These are phyloP conservation scores for Scleromitrula shiraiana DNA, from an alignment of 2,329 filamentous ascomycete species.

Conservation along the genomic window DNA sequence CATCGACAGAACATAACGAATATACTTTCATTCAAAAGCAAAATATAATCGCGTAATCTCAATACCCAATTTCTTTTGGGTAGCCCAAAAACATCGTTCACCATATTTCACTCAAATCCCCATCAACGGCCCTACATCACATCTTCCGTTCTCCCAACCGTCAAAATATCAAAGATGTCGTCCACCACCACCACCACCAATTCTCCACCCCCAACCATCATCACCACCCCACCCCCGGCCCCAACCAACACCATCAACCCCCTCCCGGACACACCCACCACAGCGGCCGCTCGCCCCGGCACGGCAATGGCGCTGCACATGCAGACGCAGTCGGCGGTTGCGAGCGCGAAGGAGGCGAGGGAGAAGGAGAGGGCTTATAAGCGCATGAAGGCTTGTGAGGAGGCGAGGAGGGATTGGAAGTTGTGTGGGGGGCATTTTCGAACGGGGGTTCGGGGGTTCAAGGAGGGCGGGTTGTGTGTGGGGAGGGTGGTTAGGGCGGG, in stretches of 20 bases:
- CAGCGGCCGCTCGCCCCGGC: neutral
- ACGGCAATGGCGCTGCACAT: neutral
- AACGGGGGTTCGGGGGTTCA: neutral
- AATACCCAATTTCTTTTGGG: neutral
- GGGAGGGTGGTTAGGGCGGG: constrained; percentile 1
- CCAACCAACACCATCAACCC: constrained; percentile 7
- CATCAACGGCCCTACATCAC: constrained; percentile 4
- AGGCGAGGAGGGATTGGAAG: constrained; percentile 4
- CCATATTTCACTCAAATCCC: constrained; percentile 5
- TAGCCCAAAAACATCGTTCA: neutral
- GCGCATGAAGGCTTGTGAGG: constrained; percentile 1
- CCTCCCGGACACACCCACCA: constrained; percentile 1
- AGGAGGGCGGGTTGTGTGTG: constrained; percentile 3
- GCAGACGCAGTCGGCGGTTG: neutral
- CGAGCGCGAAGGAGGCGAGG: neutral
- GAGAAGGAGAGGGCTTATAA: neutral
- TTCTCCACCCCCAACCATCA: too few relatives aligned
- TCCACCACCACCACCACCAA: neutral
- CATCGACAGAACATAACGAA: neutral
- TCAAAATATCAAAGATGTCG: constrained; percentile 5
- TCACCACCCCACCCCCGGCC: neutral
- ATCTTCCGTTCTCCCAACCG: neutral
- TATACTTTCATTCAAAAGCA: neutral
- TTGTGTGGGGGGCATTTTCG: neutral
- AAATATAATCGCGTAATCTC: constrained; percentile 6